phyloP scores from a whole-genome alignment of 2,329 filamentous ascomycete species.

The Penicillium paneum region DNA sequence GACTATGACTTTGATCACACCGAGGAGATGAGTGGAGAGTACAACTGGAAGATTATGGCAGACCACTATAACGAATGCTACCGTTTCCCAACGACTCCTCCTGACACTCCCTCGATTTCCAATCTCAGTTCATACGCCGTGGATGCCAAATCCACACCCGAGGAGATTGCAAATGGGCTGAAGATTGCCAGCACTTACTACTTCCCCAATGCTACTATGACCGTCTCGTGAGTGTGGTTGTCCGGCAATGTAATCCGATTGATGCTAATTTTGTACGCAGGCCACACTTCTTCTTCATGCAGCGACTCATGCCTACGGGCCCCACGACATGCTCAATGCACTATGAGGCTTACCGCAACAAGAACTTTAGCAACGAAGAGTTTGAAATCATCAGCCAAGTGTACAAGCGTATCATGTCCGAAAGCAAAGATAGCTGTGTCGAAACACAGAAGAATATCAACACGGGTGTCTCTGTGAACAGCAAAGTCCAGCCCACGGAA shows the following conservation, averaged over 20 bases:
- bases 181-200: slow-evolving; percentile 34
- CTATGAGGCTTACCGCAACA: slow-evolving; percentile 64
- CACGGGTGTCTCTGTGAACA: slow-evolving; percentile 58
- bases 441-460: slow-evolving; percentile 59
- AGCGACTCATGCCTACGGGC: slow-evolving; percentile 57
- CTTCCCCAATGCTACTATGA: slow-evolving; percentile 36
- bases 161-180: slow-evolving; percentile 49
- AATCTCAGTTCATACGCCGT: slow-evolving; percentile 55
- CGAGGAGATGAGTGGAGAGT: slow-evolving; percentile 18
- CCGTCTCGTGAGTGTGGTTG: slow-evolving; percentile 27
- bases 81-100: no score
- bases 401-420: slow-evolving; percentile 62
- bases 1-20: slow-evolving; percentile 21
- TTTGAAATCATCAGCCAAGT: slow-evolving; percentile 56
- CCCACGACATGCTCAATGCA: slow-evolving; percentile 54
- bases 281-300: slow-evolving; percentile 60
- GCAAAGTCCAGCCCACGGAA: slow-evolving; percentile 60
- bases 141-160: slow-evolving; percentile 43
- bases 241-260: background rate
- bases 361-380: slow-evolving; percentile 55
- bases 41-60: slow-evolving; percentile 25
- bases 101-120: slow-evolving; percentile 30
- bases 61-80: slow-evolving; percentile 49
- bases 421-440: slow-evolving; percentile 62
- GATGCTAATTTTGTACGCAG: slow-evolving; percentile 26